These are phyloP conservation scores for Termitomyces heimii DNA, from an alignment of 768 basidiomycete species.

Conservation along the genomic window DNA sequence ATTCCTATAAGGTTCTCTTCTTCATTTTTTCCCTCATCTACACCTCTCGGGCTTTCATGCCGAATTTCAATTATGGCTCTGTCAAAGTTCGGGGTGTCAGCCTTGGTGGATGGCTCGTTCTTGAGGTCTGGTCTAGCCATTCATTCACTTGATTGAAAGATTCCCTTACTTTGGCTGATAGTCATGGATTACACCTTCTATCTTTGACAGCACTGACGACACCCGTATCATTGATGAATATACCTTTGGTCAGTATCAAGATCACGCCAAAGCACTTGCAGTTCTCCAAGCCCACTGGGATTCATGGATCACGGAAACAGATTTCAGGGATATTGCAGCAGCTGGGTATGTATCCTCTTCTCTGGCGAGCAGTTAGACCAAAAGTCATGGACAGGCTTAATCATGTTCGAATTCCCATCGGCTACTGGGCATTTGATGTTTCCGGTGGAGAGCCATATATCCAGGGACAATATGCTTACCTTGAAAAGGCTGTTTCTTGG, in stretches of 20 bases:
- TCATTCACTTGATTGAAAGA: conserved; percentile 4
- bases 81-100: conserved; percentile 79
- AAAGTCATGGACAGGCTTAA: conserved; percentile 46
- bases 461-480: conserved; percentile 66
- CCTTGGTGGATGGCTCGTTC: conserved; percentile 57
- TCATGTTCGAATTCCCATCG: conserved; percentile 80
- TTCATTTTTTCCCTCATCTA: conserved; percentile 22
- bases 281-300: conserved; percentile 66
- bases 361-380: neutral
- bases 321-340: conserved; percentile 67
- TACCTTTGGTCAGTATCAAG: conserved; percentile 66
- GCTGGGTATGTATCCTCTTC: conserved; percentile 47
- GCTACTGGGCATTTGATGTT: conserved; percentile 88
- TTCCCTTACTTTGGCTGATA: conserved; percentile 11
- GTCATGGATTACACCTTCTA: conserved; percentile 77
- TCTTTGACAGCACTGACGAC: conserved; percentile 66
- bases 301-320: conserved; percentile 77
- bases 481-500: conserved; percentile 63
- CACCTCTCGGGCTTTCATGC: conserved; percentile 30
- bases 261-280: conserved; percentile 35
- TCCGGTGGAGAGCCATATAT: conserved; percentile 72
- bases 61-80: conserved; percentile 67
- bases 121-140: conserved; percentile 27
- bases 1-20: conserved; percentile 1
- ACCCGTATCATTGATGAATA: conserved; percentile 65